Base-by-base conservation (phyloP, 352 stramenopile species). In the Peronosclerospora sorghi region DNA sequence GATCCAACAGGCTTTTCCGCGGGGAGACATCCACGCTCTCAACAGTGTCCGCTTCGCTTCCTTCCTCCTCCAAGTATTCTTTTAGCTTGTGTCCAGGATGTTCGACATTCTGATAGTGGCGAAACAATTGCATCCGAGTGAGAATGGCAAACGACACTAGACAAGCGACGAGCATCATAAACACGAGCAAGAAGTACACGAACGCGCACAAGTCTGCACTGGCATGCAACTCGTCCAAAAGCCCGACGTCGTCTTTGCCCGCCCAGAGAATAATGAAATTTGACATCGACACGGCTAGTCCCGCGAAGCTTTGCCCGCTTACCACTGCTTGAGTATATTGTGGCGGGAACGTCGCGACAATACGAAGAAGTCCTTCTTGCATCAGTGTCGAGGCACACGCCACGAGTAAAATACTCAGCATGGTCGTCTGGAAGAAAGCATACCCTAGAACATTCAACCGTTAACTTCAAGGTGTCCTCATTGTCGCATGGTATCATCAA, bases 271-370 rank as follows among this genome's bases (percentile, higher is more conserved):
- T 86, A 32, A 80, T 38, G 24, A 86, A 81, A 20, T 81, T 86
- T 13, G 73, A 87, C 26, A 82, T 27, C 9, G 80, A 76, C 13
- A 92, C 75, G 0, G 68, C 60, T 32, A 92, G 54, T 9, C 76
- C 80, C 13, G 80, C 74, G 35, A 88, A 83, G 24, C 70, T 68
- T 36, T 92, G 80, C 6, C 80, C 80, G 13, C 73, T 75, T 8
- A 92, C 74, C 23, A 92, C 56, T 0, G 73, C 71, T 50, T 90
- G 74, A 4, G 77, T 89, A 57, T 83, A 88, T 12, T 65, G 60
- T 13, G 74, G 65, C 4, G 80, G 76, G 54, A 92, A 88, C 26
- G 65, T 86, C 23, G 75, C 50, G 20, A 83, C 59, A 42, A 90
- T 78, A 9, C 77, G 74, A 42, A 92, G 63, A 32, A 89, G 49